A percentile compares a stretch with the other conserved stretches of the same genome.
phyloP scores from a whole-genome alignment of 2,329 filamentous ascomycete species.

The Triangularia verruculosa region DNA sequence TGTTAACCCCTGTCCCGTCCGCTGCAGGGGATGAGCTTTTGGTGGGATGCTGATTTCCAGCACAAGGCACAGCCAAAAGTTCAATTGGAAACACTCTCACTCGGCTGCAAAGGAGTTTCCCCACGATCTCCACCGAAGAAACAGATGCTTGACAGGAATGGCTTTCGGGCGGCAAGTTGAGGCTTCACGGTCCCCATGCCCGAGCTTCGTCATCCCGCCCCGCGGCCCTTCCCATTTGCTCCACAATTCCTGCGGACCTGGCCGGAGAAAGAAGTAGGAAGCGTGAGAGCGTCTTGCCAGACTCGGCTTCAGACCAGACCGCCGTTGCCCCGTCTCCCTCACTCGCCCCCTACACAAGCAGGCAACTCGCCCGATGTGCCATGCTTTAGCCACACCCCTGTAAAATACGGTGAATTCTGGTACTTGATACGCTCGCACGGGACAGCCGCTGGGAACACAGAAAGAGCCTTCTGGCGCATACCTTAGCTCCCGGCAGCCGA shows the following conservation, averaged over 20 bases:
- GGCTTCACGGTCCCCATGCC: slow-evolving; percentile 4
- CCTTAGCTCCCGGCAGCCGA: slow-evolving; percentile 1
- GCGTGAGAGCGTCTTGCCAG: slow-evolving; percentile 13
- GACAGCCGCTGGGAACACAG: background rate
- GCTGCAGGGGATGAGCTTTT: slow-evolving; percentile 5
- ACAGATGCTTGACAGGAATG: background rate
- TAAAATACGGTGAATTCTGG: slow-evolving; percentile 1
- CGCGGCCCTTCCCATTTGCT: slow-evolving; percentile 5
- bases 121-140: slow-evolving; percentile 5
- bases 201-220: slow-evolving; percentile 18
- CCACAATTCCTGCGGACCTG: slow-evolving; percentile 12
- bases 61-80: background rate
- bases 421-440: background rate
- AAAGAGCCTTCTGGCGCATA: background rate
- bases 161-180: background rate
- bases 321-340: slow-evolving; percentile 8
- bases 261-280: slow-evolving; percentile 28
- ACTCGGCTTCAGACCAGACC: slow-evolving; percentile 22
- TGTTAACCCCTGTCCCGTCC: slow-evolving; percentile 3
- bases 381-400: background rate
- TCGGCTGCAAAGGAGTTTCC: background rate
- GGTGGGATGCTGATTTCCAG: slow-evolving; percentile 2
- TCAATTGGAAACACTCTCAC: background rate
- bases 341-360: background rate
- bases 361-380: background rate